Base-by-base conservation (phyloP, 2,329 filamentous ascomycete species). In the Pseudopithomyces maydicus region DNA sequence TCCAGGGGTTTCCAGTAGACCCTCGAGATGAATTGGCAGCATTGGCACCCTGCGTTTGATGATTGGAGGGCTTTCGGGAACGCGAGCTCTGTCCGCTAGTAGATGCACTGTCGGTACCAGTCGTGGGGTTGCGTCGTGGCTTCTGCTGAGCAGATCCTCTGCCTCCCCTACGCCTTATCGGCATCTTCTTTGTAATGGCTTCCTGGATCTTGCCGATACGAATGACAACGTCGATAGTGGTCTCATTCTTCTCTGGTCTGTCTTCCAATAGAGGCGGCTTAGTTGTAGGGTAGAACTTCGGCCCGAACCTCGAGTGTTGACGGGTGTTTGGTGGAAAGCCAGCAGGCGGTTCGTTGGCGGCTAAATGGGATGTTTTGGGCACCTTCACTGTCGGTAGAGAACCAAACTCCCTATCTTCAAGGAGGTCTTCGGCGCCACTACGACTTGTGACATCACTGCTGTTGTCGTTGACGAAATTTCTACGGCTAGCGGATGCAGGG, bases 381-480 rank as follows among this genome's bases (percentile, higher is more conserved):
- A 72, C 35, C 52, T 63, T 72, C 19, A 77, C 71, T 6, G 67
- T 75, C 20, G 79, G 80, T 53, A 76, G 66, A 6, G 80, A 81
- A 33, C 80, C 80, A 52, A 81, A 81, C 59, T 79, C 79, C 32
- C 78, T 72, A 56, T 81, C 79, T 55, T 78, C 76, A 46, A 81
- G 78, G 20, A 81, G 71, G 11, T 69, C 56, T 20, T 66, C 78
- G 26, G 78, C 74, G 20, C 70, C 73, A 19, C 73, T 72, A 61
- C 79, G 80, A 17, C 78, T 77, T 12, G 67, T 64, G 5, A 72
- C 61, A n/a, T 76, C 75, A 19, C 66, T 73, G 43, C 70, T 64
- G 56, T 73, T 64, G 39, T 77, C 67, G 17, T 64, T 64, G 20
- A 58, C 57, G 22, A 70, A 67, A 7, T 23, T 62, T 61, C 58